A percentile compares a stretch with the other conserved stretches of the same genome.
Evolutionary conservation across 352 stramenopile species (phyloP).

Genomic region (Pythium brachiatum): DNA sequence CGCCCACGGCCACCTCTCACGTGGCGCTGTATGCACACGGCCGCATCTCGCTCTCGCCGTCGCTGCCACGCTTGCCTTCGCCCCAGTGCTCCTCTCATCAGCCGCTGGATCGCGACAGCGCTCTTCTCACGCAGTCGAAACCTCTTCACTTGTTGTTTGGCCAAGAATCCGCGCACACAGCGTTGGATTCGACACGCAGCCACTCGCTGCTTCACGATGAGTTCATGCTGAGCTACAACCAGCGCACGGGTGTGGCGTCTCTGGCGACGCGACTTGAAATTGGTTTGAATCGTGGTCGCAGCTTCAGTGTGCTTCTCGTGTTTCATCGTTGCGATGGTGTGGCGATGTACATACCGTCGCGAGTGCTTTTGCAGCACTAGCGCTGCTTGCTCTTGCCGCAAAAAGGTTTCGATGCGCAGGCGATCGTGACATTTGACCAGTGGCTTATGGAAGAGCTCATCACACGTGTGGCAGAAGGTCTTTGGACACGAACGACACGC

Average conservation of each 20-base stretch:
- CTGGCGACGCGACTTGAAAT: constrained; percentile 33
- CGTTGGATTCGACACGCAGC: constrained; percentile 37
- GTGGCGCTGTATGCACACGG: constrained; percentile 41
- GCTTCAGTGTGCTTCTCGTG: constrained; percentile 22
- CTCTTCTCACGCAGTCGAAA: constrained; percentile 22
- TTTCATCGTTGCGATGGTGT: constrained; percentile 30
- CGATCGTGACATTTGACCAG: constrained; percentile 11
- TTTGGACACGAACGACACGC: constrained; percentile 46
- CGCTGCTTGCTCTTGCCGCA: constrained; percentile 30
- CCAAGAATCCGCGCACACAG: constrained; percentile 28
- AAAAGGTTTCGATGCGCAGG: constrained; percentile 29
- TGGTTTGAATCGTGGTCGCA: constrained; percentile 42
- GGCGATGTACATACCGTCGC: constrained; percentile 38
- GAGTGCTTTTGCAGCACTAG: constrained; percentile 41
- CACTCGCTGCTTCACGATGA: constrained; percentile 13
- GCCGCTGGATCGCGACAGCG: constrained; percentile 41
- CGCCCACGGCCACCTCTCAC: constrained; percentile 27
- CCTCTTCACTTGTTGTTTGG: constrained; percentile 15
- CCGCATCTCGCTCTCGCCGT: constrained; percentile 14
- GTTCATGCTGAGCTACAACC: constrained; percentile 28
- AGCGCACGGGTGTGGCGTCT: constrained; percentile 35
- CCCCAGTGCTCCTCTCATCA: constrained; percentile 19
- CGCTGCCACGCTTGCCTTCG: neutral
- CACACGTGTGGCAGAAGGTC: constrained; percentile 49
- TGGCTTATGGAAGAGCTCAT: constrained; percentile 33